These are phyloP conservation scores for Plenodomus lindquistii DNA, from an alignment of 2,329 filamentous ascomycete genomes.

Conservation along the genomic window DNA sequence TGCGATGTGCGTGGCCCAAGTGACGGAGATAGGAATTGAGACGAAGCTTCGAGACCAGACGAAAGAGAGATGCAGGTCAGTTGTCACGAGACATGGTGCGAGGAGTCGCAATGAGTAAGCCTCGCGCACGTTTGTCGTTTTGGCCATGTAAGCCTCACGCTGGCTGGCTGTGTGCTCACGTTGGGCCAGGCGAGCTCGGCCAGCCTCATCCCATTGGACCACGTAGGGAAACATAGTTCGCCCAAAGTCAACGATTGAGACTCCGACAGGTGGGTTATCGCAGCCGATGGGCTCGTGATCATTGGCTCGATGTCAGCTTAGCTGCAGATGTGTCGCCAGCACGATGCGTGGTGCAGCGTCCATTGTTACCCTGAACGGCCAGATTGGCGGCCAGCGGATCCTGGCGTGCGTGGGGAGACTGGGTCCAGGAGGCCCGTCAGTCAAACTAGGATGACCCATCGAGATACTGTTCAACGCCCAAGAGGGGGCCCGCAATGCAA, in stretches of 20 bases:
- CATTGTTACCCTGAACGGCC: conserved; percentile 24
- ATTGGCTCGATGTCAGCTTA: conserved; percentile 31
- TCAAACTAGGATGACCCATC: conserved; percentile 24
- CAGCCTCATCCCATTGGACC: conserved; percentile 39
- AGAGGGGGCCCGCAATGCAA: conserved; percentile 30
- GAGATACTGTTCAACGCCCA: conserved; percentile 22
- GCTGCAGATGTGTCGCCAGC: conserved; percentile 33
- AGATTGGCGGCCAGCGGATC: conserved; percentile 16
- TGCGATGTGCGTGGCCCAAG: conserved; percentile 36
- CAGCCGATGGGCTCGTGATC: conserved; percentile 19
- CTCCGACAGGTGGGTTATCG: conserved; percentile 32
- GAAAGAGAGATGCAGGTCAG: conserved; percentile 33
- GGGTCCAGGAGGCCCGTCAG: conserved; percentile 12
- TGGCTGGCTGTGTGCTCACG: conserved; percentile 29
- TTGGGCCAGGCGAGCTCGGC: conserved; percentile 30
- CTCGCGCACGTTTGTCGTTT: conserved; percentile 30
- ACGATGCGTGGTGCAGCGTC: conserved; percentile 30
- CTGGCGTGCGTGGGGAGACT: conserved; percentile 25
- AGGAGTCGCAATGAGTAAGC: conserved; percentile 24
- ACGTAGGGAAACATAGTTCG: conserved; percentile 38
- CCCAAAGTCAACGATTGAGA: conserved; percentile 31
- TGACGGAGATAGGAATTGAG: conserved; percentile 18
- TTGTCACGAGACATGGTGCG: conserved; percentile 38
- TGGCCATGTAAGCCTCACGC: conserved; percentile 36
- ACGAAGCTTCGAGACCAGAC: conserved; percentile 28